Percentiles rank a stretch among this genome's conserved stretches.
Evolutionary conservation across 371 early-diverging fungal genomes (phyloP).

Genomic region (Ecytonucleospora hepatopenaei): DNA sequence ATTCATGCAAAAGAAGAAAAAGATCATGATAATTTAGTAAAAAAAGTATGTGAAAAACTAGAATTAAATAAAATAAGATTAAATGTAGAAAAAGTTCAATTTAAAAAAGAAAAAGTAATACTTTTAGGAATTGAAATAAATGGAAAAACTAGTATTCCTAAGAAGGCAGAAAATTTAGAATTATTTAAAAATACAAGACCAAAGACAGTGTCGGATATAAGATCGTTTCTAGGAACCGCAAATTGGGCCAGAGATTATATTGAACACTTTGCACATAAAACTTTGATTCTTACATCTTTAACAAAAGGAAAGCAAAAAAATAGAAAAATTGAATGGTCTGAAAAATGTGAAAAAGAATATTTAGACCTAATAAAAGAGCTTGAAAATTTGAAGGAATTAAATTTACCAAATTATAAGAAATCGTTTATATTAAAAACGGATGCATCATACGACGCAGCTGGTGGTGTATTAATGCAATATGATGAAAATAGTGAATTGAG

Average conservation of each 20-base stretch:
- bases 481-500: conserved; percentile 1
- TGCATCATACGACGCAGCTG: conserved; percentile 32
- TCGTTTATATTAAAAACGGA: conserved; percentile 32
- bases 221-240: conserved; percentile 9
- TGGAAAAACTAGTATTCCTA: background rate
- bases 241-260: conserved; percentile 12
- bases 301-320: conserved; percentile 3
- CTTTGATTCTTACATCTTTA: conserved; percentile 9
- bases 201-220: background rate
- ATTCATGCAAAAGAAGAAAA: conserved; percentile 6
- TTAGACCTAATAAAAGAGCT: background rate
- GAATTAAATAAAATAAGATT: conserved; percentile 4
- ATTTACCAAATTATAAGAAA: conserved; percentile 23
- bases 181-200: conserved; percentile 3
- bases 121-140: conserved; percentile 19
- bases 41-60: conserved; percentile 16
- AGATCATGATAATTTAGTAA: conserved; percentile 22
- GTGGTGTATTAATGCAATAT: conserved; percentile 31
- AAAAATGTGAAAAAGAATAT: conserved; percentile 8
- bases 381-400: background rate
- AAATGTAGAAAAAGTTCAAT: conserved; percentile 20
- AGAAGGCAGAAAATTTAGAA: conserved; percentile 17
- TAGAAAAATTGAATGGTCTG: conserved; percentile 4
- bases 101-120: conserved; percentile 17
- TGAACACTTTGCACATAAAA: conserved; percentile 5